A percentile compares a stretch with the other conserved stretches of the same genome.
Evolutionary conservation across 2,329 filamentous ascomycete species (phyloP).

Genomic region (Lithohypha guttulata): DNA sequence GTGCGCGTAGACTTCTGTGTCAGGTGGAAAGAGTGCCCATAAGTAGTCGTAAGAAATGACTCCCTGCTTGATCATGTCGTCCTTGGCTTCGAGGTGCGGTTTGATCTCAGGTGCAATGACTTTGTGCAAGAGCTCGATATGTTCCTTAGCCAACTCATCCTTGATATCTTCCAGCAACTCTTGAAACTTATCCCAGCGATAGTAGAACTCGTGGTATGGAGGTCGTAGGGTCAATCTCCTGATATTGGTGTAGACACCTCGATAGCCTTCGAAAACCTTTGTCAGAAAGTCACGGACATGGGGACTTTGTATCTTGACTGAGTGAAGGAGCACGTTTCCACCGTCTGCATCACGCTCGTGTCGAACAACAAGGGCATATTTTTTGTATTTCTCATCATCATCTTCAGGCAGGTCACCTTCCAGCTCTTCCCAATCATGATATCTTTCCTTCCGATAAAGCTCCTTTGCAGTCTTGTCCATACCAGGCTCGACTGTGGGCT

Average conservation of each 20-base stretch:
- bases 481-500: too few relatives aligned
- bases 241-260: background rate
- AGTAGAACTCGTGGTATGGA: background rate
- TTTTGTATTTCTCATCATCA: too few relatives aligned
- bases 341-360: too few relatives aligned
- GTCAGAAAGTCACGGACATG: background rate
- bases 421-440: too few relatives aligned
- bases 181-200: background rate
- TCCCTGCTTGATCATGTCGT: slow-evolving; percentile 43
- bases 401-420: too few relatives aligned
- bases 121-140: slow-evolving; percentile 36
- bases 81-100: slow-evolving; percentile 39
- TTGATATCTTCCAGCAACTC: slow-evolving; percentile 26
- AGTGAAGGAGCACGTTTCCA: too few relatives aligned
- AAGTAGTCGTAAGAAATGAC: slow-evolving; percentile 43
- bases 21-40: slow-evolving; percentile 27
- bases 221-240: background rate
- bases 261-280: background rate
- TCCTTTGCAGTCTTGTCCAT: too few relatives aligned
- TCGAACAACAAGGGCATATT: too few relatives aligned
- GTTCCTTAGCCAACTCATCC: slow-evolving; percentile 35
- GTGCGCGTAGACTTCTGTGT: background rate
- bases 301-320: background rate
- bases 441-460: too few relatives aligned
- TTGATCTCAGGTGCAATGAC: slow-evolving; percentile 43